phyloP scores from a whole-genome alignment of 176 grass and related monocot species.

The Coix lacrymajobi region DNA sequence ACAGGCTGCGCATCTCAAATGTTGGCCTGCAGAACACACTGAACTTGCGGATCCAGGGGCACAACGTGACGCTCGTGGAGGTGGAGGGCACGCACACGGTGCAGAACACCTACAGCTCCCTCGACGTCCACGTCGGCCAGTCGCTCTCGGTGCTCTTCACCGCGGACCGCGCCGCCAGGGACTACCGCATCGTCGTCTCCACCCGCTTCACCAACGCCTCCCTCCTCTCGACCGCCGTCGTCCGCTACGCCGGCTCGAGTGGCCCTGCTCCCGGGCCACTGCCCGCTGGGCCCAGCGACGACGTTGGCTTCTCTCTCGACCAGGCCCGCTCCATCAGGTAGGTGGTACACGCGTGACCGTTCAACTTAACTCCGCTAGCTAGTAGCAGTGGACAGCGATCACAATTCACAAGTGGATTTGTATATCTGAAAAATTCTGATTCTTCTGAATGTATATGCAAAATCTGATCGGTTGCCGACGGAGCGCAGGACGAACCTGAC shows the following conservation, averaged over 20 bases:
- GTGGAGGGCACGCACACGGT: conserved; percentile 84
- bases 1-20: conserved; percentile 76
- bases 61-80: conserved; percentile 72
- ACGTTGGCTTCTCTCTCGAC: conserved; percentile 40
- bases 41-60: conserved; percentile 53
- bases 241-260: conserved; percentile 48
- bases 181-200: conserved; percentile 65
- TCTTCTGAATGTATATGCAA: not conserved
- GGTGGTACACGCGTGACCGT: not conserved
- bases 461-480: not conserved
- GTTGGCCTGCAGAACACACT: conserved; percentile 64
- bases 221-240: conserved; percentile 40
- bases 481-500: conserved; percentile 65
- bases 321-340: conserved; percentile 68
- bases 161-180: conserved; percentile 26
- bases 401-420: not conserved
- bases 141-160: conserved; percentile 69
- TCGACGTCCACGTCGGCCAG: conserved; percentile 78
- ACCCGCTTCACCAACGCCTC: conserved; percentile 46
- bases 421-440: too few species aligned
- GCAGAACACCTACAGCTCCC: conserved; percentile 60
- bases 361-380: too few species aligned
- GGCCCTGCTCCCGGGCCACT: not conserved
- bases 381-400: not conserved
- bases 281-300: not conserved